phyloP scores from a whole-genome alignment of 495 filamentous ascomycete genomes.

The Neurospora sp. region DNA sequence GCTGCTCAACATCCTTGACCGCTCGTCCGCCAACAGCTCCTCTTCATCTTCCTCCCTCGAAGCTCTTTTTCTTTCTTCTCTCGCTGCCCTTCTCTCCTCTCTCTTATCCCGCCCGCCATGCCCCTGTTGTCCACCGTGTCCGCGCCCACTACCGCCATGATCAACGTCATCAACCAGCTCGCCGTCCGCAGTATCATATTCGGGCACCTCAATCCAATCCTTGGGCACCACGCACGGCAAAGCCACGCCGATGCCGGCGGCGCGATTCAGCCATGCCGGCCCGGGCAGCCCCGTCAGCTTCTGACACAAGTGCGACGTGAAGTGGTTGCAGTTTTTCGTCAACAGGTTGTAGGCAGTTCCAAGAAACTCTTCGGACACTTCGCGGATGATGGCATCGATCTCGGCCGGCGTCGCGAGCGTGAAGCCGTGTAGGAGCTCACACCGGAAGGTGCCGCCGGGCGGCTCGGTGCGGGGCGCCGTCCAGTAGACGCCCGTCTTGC shows the following conservation, averaged over 20 bases:
- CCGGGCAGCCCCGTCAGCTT: constrained; percentile 52
- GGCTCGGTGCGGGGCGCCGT: constrained; percentile 57
- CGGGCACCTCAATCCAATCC: constrained; percentile 69
- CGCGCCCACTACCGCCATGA: not conserved
- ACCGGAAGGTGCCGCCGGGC: constrained; percentile 61
- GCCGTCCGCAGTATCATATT: constrained; percentile 60
- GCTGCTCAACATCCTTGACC: constrained; percentile 19
- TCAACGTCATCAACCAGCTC: constrained; percentile 53
- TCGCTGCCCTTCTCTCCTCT: not conserved
- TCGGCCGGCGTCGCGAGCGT: constrained; percentile 51
- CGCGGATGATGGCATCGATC: constrained; percentile 55
- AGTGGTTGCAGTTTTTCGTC: constrained; percentile 76
- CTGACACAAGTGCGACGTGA: constrained; percentile 59
- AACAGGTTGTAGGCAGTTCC: constrained; percentile 68
- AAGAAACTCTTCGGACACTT: constrained; percentile 54
- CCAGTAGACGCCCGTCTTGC: constrained; percentile 67
- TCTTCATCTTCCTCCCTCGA: constrained; percentile 5
- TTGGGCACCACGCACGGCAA: constrained; percentile 69
- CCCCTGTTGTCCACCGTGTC: not conserved
- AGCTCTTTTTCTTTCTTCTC: not conserved
- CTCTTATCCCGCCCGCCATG: not conserved
- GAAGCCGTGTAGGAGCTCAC: constrained; percentile 62
- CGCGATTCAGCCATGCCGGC: constrained; percentile 68
- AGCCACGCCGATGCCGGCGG: constrained; percentile 63
- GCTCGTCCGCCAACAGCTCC: constrained; percentile 9